Conservation (phyloP, 2,329 filamentous ascomycete species). For the Aspergillus neoniger region DNA sequence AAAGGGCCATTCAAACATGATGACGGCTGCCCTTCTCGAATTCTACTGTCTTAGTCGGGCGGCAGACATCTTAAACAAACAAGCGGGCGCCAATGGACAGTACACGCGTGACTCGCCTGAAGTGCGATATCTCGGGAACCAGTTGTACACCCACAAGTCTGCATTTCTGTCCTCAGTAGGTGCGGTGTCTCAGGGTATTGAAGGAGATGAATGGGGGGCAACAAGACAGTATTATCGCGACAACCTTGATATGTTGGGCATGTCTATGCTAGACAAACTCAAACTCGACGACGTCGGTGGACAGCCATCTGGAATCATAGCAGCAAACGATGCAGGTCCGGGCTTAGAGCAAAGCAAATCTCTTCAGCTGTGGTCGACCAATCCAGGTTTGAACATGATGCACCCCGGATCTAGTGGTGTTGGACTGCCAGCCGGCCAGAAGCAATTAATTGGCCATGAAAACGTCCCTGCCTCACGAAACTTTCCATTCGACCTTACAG, state of each 20-base stretch:
- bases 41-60: conserved; percentile 48
- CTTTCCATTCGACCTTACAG: conserved; percentile 26
- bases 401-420: conserved; percentile 11
- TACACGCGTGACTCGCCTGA: conserved; percentile 48
- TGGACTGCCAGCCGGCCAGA: conserved; percentile 22
- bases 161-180: conserved; percentile 46
- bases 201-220: conserved; percentile 40
- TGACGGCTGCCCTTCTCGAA: conserved; percentile 48
- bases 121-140: conserved; percentile 43
- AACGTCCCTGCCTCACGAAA: conserved; percentile 25
- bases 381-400: conserved; percentile 16
- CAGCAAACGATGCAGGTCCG: conserved; percentile 24
- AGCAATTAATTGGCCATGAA: conserved; percentile 18
- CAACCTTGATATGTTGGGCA: conserved; percentile 44
- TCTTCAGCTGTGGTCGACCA: conserved; percentile 21
- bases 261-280: conserved; percentile 39
- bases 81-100: conserved; percentile 33
- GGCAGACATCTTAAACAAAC: conserved; percentile 47
- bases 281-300: conserved; percentile 27
- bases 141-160: conserved; percentile 46
- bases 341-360: conserved; percentile 22
- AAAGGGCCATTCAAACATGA: conserved; percentile 42
- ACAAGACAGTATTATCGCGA: conserved; percentile 46
- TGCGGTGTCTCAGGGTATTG: conserved; percentile 41
- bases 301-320: conserved; percentile 24